A percentile compares a stretch with the other conserved stretches of the same genome.
Conservation (phyloP, 2,329 filamentous ascomycete genomes). For the Paecilomyces sp. region DNA sequence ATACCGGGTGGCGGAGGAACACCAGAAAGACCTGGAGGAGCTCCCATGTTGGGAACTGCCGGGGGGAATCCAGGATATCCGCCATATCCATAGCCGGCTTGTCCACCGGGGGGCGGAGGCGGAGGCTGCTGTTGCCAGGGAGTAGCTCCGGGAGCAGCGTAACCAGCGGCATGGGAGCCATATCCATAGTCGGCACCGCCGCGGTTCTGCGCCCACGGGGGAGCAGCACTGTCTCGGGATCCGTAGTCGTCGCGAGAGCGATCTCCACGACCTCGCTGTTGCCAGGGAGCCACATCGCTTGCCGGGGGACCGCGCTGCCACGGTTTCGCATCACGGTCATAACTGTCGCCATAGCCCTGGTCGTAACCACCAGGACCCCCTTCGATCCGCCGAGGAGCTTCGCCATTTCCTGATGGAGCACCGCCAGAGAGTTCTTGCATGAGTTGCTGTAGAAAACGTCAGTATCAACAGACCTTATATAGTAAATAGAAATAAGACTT, state of each 20-base stretch:
- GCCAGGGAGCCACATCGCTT: slow-evolving; percentile 78
- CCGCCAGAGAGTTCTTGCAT: slow-evolving; percentile 94
- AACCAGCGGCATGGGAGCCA: slow-evolving; percentile 27
- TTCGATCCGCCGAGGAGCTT: slow-evolving; percentile 74
- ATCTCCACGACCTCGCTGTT: slow-evolving; percentile 47
- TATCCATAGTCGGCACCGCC: slow-evolving; percentile 40
- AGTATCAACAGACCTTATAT: slow-evolving; percentile 24
- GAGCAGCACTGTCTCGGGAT: slow-evolving; percentile 26
- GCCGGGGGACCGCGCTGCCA: slow-evolving; percentile 74
- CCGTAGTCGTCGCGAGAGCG: slow-evolving; percentile 46
- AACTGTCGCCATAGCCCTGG: slow-evolving; percentile 38
- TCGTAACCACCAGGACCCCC: slow-evolving; percentile 64
- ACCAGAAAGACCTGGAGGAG: slow-evolving; percentile 37
- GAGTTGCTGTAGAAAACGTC: slow-evolving; percentile 61
- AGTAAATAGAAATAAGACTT: slow-evolving; percentile 30
- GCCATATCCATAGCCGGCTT: slow-evolving; percentile 51
- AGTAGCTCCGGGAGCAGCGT: slow-evolving; percentile 36
- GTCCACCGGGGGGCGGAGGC: slow-evolving; percentile 32
- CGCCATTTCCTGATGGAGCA: slow-evolving; percentile 48
- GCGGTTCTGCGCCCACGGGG: slow-evolving; percentile 31
- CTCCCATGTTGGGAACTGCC: slow-evolving; percentile 39
- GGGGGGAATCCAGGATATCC: slow-evolving; percentile 43
- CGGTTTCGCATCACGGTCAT: slow-evolving; percentile 61
- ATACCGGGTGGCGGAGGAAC: slow-evolving; percentile 42
- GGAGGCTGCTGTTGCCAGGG: slow-evolving; percentile 58